phyloP scores from a whole-genome alignment of 1,284 basidiomycete species.

The Psilocybe mexicana region DNA sequence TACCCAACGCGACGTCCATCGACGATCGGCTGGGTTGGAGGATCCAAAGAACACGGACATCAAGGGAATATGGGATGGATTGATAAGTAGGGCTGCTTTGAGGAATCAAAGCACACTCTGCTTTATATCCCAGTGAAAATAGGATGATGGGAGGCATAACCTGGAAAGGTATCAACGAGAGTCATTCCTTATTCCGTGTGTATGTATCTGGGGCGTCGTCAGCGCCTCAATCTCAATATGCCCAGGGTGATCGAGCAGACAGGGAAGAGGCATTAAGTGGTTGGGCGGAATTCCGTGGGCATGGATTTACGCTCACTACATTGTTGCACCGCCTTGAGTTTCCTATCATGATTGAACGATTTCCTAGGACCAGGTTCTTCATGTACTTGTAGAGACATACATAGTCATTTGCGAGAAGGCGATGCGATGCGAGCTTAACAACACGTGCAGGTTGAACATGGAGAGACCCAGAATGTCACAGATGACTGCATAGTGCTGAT shows the following conservation, averaged over 20 bases:
- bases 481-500: too few relatives aligned
- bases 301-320: not conserved
- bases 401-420: not conserved
- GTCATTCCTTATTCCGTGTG: not conserved
- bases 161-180: not conserved
- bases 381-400: not conserved
- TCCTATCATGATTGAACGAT: not conserved
- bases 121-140: not conserved
- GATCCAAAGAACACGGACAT: conserved; percentile 1
- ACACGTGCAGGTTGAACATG: not conserved
- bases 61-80: not conserved
- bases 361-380: not conserved
- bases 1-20: not conserved
- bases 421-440: not conserved
- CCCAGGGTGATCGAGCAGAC: not conserved
- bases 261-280: too few relatives aligned
- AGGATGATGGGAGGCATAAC: not conserved
- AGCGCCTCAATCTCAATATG: not conserved
- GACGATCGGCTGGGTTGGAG: not conserved
- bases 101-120: not conserved
- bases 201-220: not conserved
- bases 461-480: not conserved
- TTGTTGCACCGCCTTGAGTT: not conserved
- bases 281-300: not conserved
- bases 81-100: not conserved